Evolutionary conservation across 768 basidiomycete genomes (phyloP), one percentile per base, ranked within the genome.

Genomic region (Saitozyma sp.): DNA sequence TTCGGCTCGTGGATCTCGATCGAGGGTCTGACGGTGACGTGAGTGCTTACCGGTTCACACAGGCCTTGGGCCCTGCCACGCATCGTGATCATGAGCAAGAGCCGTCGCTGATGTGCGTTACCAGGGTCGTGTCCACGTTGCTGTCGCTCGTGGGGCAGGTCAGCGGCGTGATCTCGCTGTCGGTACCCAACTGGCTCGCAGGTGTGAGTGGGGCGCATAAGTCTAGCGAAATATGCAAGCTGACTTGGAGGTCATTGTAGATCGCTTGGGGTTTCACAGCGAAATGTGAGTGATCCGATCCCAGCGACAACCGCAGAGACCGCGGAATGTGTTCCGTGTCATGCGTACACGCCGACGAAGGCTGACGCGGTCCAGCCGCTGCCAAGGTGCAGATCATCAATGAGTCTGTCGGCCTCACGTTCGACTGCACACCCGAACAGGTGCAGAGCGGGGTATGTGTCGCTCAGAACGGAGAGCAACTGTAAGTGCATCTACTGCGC

Each of bases 301-400:
- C 45, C 45, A 46, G 11, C 45, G 45, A 3, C 43, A n/a, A 37
- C 29, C 42, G 50, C 17, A 17, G 29, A 39, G n/a, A 2, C 57
- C 46, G 39, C 10, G 7, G 13, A 45, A 8, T 19, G 3, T 56
- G 38, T 41, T 29, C 50, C 50, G 11, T 51, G n/a, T 8, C 29
- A 13, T 51, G n/a, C 13, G 11, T n/a, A n/a, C 16, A 17, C 50
- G 5, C 50, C 17, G 46, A 46, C 14, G 11, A 1, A 20, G 8
- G 9, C 17, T 42, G 43, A 14, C 13, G 3, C 13, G 20, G 49
- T 56, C 59, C 42, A 70, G 73, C 77, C 17, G 76, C 79, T 6
- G 72, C 77, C 1, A 58, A 66, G n/a, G 58, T 81, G 2, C 70
- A 77, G 20, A 73, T 80, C 55, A 81, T 82, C 74, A 82, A 82